These are phyloP conservation scores for Limonium bicolor DNA, from an alignment of 148 eudicot genomes.

Conservation along the genomic window DNA sequence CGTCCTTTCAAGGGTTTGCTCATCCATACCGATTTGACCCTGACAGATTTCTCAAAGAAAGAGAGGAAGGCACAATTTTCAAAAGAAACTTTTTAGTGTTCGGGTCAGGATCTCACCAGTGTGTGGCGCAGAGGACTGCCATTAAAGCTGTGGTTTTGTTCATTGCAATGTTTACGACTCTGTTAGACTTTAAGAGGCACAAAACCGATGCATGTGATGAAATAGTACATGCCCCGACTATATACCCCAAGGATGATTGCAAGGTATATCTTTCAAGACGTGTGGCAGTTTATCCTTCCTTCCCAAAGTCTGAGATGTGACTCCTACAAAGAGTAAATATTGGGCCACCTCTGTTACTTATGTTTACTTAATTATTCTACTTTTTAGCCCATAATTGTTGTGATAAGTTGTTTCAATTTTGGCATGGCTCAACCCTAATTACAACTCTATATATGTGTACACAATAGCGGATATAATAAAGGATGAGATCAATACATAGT, in stretches of 20 bases:
- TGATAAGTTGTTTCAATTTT: too few relatives aligned
- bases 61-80: constrained; percentile 43
- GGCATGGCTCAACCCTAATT: too few relatives aligned
- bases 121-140: constrained; percentile 75
- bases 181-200: constrained; percentile 51
- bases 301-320: too few relatives aligned
- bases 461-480: too few relatives aligned
- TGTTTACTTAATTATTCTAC: too few relatives aligned
- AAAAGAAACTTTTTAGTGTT: constrained; percentile 54
- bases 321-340: too few relatives aligned
- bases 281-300: neutral
- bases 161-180: constrained; percentile 46
- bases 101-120: constrained; percentile 74
- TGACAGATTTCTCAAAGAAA: constrained; percentile 49
- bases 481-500: too few relatives aligned
- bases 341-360: too few relatives aligned
- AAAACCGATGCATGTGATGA: constrained; percentile 66
- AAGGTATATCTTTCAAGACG: constrained; percentile 26
- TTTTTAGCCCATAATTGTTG: too few relatives aligned
- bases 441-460: too few relatives aligned
- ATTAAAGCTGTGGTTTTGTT: constrained; percentile 47
- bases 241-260: constrained; percentile 80
- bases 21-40: constrained; percentile 66
- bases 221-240: constrained; percentile 45
- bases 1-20: constrained; percentile 66